A percentile compares a stretch with the other conserved stretches of the same genome.
These are phyloP conservation scores for Physocladia obscura DNA, from an alignment of 192 early-diverging fungal genomes.

Conservation along the genomic window DNA sequence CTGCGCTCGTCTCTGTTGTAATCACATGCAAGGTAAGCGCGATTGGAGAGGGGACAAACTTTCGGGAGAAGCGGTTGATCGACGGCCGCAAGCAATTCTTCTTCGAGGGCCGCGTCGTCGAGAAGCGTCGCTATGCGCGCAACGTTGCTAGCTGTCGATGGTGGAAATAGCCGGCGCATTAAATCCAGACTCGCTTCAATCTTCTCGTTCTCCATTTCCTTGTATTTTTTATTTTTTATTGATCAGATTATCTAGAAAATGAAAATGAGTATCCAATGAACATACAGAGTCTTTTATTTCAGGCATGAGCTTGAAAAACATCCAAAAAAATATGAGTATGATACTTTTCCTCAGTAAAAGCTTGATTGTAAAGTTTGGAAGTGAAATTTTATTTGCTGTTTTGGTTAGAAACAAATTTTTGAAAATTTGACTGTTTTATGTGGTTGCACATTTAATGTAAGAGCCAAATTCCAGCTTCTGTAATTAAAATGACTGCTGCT, in stretches of 20 bases:
- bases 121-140: conserved; percentile 76
- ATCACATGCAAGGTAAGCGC: conserved; percentile 87
- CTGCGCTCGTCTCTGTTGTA: conserved; percentile 97
- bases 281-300: too few species aligned
- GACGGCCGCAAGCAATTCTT: conserved; percentile 86
- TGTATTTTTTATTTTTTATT: background rate
- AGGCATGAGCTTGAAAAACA: too few species aligned
- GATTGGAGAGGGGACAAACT: conserved; percentile 67
- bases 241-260: background rate
- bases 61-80: conserved; percentile 89
- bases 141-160: conserved; percentile 85
- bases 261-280: too few species aligned
- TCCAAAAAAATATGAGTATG: too few species aligned
- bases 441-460: too few species aligned
- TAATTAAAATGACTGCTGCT: too few species aligned
- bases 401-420: too few species aligned
- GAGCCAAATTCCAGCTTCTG: too few species aligned
- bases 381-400: too few species aligned
- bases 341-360: too few species aligned
- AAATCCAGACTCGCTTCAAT: conserved; percentile 94
- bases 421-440: too few species aligned
- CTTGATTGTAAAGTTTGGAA: too few species aligned
- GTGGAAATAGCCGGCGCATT: conserved; percentile 94
- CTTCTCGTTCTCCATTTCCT: conserved; percentile 32
- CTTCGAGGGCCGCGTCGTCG: conserved; percentile 70